Evolutionary conservation across 768 basidiomycete genomes (phyloP).

Genomic region (Lentinula edodes): DNA sequence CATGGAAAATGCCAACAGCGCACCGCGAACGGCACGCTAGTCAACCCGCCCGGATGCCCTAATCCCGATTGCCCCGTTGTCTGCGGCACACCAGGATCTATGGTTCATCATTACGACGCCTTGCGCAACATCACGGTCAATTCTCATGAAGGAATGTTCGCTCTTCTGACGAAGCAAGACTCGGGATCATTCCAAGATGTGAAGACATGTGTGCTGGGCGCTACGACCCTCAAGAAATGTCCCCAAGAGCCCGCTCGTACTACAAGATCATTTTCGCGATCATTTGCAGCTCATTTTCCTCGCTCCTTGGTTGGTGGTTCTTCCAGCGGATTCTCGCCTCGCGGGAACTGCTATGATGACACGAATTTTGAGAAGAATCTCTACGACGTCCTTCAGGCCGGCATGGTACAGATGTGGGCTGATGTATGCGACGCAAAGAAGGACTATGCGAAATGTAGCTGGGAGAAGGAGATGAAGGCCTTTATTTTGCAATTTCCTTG

Average conservation of each 20-base stretch:
- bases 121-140: too few species aligned
- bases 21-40: slow-evolving; percentile 22
- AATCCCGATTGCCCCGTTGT: slow-evolving; percentile 76
- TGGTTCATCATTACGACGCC: slow-evolving; percentile 54
- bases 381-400: neutral
- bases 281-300: neutral
- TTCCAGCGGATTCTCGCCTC: neutral
- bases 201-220: neutral
- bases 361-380: neutral
- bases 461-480: slow-evolving; percentile 54
- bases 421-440: slow-evolving; percentile 34
- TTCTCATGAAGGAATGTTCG: slow-evolving; percentile 22
- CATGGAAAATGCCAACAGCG: slow-evolving; percentile 69
- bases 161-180: slow-evolving; percentile 27
- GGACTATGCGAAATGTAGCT: slow-evolving; percentile 46
- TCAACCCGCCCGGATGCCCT: slow-evolving; percentile 64
- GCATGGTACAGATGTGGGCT: slow-evolving; percentile 22
- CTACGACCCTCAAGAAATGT: neutral
- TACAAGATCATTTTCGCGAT: neutral
- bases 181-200: slow-evolving; percentile 35
- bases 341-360: neutral
- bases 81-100: slow-evolving; percentile 78
- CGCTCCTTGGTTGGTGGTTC: neutral
- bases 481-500: slow-evolving; percentile 64
- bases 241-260: neutral